Base-by-base conservation (phyloP, 345 rosid species). In the Zanthoxylum bungeanum region DNA sequence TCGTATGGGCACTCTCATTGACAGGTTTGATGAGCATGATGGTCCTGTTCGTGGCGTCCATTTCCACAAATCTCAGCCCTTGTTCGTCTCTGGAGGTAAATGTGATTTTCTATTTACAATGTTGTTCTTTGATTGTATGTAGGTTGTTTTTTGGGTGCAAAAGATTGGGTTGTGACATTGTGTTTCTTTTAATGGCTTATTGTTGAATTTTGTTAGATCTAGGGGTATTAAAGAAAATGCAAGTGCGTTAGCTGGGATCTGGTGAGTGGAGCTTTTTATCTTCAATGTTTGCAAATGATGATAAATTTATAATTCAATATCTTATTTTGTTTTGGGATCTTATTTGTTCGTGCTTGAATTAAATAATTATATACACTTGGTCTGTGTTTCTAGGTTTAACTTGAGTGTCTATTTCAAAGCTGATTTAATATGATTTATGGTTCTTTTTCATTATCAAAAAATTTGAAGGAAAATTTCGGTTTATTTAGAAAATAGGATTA, bases 41-140 rank as follows among this genome's bases (percentile, higher is more conserved):
- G n/a, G n/a, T n/a, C n/a, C n/a, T n/a, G n/a, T n/a, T n/a, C n/a
- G n/a, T n/a, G n/a, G n/a, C n/a, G n/a, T 95, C 47, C 97, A 95
- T 79, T 95, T 95, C 80, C 99, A 95, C 80, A 79, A 57, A 37
- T 83, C 99, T 40, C 99, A 95, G 82, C 97, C 98, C 22, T 79
- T 95, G 10, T 92, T 95, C 64, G 98, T 94, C 25, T 94, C 98
- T 0, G 98, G 98, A 85, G 98, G 98, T 92, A 69, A 39, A 7
- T 70, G 42, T 19, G 7, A 8, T 44, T 5, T 60, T 39, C 21
- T 7, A 12, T 22, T 60, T 53, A 3, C 60, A 24, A 39, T 56
- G 50, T 25, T n/a, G 30, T 42, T 47, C 40, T 22, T 62, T 62
- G 66, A 22, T 62, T 39, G 31, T 67, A 21, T 9, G 5, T 51